Percentiles rank a stretch among this genome's conserved stretches.
These are phyloP conservation scores for Leccinum sublutescens DNA, from an alignment of 768 basidiomycete species.

Conservation along the genomic window DNA sequence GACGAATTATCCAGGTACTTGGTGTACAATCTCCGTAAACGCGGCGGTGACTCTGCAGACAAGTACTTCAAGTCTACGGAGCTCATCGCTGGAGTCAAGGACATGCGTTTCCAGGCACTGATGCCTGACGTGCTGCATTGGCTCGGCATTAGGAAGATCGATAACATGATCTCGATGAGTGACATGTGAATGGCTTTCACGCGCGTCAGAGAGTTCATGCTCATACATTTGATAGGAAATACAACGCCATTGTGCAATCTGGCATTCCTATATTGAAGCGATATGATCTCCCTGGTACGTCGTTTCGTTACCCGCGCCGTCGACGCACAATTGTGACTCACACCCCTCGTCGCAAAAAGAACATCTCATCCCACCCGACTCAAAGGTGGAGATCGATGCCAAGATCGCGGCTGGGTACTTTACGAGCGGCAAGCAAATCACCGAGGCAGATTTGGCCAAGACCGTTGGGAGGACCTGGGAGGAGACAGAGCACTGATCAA, in stretches of 20 bases:
- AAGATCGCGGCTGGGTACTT: conserved; percentile 96
- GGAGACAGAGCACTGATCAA: conserved; percentile 71
- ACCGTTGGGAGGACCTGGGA: conserved; percentile 91
- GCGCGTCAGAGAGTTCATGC: not conserved
- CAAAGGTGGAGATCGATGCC: conserved; percentile 92
- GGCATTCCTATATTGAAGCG: conserved; percentile 80
- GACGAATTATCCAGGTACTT: conserved; percentile 56
- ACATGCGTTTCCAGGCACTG: conserved; percentile 90
- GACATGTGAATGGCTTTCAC: conserved; percentile 51
- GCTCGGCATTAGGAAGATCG: conserved; percentile 88
- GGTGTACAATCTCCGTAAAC: conserved; percentile 95
- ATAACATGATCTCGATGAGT: conserved; percentile 89
- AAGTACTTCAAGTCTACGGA: conserved; percentile 95
- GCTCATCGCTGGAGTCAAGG: conserved; percentile 90
- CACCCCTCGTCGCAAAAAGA: conserved; percentile 38
- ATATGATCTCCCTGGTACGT: conserved; percentile 82
- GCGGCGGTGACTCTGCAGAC: conserved; percentile 89
- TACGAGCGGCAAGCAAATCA: conserved; percentile 73
- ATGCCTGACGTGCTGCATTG: conserved; percentile 98
- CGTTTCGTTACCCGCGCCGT: too few relatives aligned
- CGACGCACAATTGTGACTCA: not conserved
- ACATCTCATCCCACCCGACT: conserved; percentile 86
- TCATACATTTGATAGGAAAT: conserved; percentile 58
- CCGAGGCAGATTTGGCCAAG: conserved; percentile 76
- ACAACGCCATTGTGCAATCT: conserved; percentile 87